Conservation (phyloP, 2,329 filamentous ascomycete genomes). For the Colletotrichum plurivorum region DNA sequence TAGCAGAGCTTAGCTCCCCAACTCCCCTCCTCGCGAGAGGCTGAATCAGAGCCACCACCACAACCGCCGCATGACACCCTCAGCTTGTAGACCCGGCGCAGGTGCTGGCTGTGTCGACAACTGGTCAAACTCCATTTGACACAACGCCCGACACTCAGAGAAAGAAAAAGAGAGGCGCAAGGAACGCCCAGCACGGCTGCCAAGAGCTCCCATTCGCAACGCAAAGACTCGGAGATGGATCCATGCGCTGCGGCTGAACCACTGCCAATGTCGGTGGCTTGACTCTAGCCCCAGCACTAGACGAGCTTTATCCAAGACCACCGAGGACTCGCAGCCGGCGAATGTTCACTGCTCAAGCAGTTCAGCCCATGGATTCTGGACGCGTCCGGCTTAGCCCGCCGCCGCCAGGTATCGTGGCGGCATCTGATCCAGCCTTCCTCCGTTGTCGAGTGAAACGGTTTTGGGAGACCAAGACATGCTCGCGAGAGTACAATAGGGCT, state of each 20-base stretch:
- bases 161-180: neutral
- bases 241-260: conserved; percentile 21
- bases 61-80: no score
- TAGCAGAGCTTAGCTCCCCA: no score
- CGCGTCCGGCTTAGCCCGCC: neutral
- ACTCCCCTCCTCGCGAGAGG: no score
- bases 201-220: conserved; percentile 7
- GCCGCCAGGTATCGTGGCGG: neutral
- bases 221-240: conserved; percentile 17
- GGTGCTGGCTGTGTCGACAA: no score
- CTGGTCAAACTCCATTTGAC: no score
- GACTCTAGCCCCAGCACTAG: neutral
- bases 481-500: neutral
- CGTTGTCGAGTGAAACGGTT: neutral
- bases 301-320: conserved; percentile 10
- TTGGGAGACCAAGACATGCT: neutral
- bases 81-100: no score
- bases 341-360: neutral
- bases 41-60: no score
- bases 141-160: neutral
- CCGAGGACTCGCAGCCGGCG: neutral
- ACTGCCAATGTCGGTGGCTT: conserved; percentile 11
- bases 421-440: neutral
- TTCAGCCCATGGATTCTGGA: conserved; percentile 4
- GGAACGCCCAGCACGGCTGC: neutral